A percentile compares a stretch with the other conserved stretches of the same genome.
phyloP scores from a whole-genome alignment of 139 green algal species.

The Protoeuglena noctilucae region DNA sequence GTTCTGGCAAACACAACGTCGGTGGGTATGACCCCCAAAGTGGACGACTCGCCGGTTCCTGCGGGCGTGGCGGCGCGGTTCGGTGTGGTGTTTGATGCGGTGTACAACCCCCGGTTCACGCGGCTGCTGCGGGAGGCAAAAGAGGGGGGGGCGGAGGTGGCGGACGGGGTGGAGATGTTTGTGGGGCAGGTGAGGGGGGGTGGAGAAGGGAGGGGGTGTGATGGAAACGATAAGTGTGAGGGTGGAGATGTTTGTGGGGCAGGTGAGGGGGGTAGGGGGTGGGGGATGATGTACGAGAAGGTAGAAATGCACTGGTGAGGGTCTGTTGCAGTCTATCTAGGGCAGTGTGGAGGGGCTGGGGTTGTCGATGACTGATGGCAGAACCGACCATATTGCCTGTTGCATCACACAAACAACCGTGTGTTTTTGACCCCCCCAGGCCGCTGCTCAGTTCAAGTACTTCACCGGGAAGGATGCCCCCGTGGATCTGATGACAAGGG shows the following conservation, averaged over 20 bases:
- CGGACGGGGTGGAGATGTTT: constrained; percentile 89
- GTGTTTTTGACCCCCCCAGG: constrained; percentile 22
- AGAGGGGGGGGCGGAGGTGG: constrained; percentile 21
- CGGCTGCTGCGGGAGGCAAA: constrained; percentile 46
- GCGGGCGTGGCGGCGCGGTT: constrained; percentile 14
- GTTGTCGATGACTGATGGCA: no score
- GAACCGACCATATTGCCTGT: no score
- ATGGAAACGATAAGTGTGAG: no score
- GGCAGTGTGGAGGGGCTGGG: no score
- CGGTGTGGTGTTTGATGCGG: constrained; percentile 85
- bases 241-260: constrained; percentile 74
- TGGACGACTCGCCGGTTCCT: constrained; percentile 47
- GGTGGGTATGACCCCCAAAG: constrained; percentile 78
- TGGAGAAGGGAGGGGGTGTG: no score
- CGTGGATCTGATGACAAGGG: constrained; percentile 45
- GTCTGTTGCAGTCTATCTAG: no score
- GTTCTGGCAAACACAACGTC: constrained; percentile 88
- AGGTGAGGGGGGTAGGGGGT: no score
- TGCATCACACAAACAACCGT: no score
- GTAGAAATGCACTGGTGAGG: no score
- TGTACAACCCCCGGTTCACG: constrained; percentile 90
- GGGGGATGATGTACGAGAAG: no score
- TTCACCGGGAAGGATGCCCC: constrained; percentile 44
- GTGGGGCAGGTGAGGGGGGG: constrained; percentile 94
- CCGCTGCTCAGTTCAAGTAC: background rate